These are phyloP conservation scores for Echinosphaeria canescens DNA, from an alignment of 2,329 filamentous ascomycete genomes.

Conservation along the genomic window DNA sequence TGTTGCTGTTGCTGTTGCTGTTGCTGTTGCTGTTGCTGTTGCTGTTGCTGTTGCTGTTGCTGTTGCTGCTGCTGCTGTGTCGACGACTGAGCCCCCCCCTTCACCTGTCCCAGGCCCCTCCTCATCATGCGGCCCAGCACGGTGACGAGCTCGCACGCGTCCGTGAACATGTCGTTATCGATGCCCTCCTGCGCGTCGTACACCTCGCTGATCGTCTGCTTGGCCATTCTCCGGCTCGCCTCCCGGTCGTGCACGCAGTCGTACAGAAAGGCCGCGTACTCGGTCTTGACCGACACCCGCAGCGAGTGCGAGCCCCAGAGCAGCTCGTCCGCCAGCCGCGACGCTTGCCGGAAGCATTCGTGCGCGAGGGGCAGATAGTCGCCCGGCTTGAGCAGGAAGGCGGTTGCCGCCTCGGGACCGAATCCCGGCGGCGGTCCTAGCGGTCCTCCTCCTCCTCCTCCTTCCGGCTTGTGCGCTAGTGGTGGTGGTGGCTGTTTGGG, in stretches of 20 bases:
- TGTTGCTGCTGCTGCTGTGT: too few species aligned
- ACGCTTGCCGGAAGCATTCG: constrained; percentile 60
- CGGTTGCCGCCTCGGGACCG: constrained; percentile 26
- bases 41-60: too few species aligned
- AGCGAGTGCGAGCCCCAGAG: constrained; percentile 81
- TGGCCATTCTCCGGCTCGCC: constrained; percentile 54
- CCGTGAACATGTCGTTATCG: constrained; percentile 87
- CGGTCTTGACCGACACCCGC: constrained; percentile 72
- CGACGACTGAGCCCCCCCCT: too few species aligned
- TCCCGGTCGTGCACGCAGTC: constrained; percentile 76
- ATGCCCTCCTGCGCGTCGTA: constrained; percentile 83
- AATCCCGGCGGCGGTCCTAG: constrained; percentile 35
- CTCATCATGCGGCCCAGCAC: constrained; percentile 80
- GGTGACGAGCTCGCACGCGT: constrained; percentile 73
- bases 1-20: too few species aligned
- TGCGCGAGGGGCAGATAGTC: constrained; percentile 73
- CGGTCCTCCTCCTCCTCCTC: too few species aligned
- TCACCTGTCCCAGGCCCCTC: constrained; percentile 40
- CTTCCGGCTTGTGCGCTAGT: too few species aligned
- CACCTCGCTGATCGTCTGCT: constrained; percentile 70
- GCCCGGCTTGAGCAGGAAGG: constrained; percentile 58
- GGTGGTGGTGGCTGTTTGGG: constrained; percentile 18
- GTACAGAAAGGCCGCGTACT: constrained; percentile 83
- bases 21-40: too few species aligned
- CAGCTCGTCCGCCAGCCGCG: constrained; percentile 48